Conservation (phyloP, 148 eudicot genomes). For the Vaccinium darrowii region DNA sequence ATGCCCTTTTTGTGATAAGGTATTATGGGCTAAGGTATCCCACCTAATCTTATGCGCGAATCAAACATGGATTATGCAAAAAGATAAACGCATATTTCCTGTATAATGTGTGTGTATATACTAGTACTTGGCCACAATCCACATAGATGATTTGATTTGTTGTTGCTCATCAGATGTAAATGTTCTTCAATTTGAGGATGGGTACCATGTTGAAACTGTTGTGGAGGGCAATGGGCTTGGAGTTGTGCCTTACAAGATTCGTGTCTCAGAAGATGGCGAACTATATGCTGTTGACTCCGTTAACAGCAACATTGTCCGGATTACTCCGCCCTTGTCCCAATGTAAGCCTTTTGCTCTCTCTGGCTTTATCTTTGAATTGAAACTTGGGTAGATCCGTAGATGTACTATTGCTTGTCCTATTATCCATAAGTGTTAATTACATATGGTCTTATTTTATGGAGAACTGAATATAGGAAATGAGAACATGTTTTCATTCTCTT, state of each 20-base stretch:
- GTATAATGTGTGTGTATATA: neutral
- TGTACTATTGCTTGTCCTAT: neutral
- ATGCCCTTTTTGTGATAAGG: neutral
- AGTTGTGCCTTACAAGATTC: conserved; percentile 69
- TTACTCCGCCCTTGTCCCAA: conserved; percentile 91
- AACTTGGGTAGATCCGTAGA: too few relatives aligned
- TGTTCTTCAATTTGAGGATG: conserved; percentile 79
- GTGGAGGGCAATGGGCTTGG: conserved; percentile 95
- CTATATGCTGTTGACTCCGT: conserved; percentile 90
- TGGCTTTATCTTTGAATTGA: conserved; percentile 3
- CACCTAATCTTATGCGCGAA: neutral
- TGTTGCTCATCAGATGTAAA: conserved; percentile 66
- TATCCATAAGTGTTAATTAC: neutral
- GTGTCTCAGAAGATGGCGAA: conserved; percentile 89
- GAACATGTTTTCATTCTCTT: neutral
- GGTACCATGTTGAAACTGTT: conserved; percentile 90
- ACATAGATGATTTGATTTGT: neutral
- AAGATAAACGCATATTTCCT: neutral
- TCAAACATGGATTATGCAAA: neutral
- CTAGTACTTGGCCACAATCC: neutral
- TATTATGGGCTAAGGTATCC: neutral
- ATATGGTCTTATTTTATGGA: neutral
- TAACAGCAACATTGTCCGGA: conserved; percentile 83
- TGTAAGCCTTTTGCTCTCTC: conserved; percentile 42
- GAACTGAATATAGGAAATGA: neutral